A percentile compares a stretch with the other conserved stretches of the same genome.
Conservation (phyloP, 2,329 filamentous ascomycete genomes). For the Calonectria hawksworthii region DNA sequence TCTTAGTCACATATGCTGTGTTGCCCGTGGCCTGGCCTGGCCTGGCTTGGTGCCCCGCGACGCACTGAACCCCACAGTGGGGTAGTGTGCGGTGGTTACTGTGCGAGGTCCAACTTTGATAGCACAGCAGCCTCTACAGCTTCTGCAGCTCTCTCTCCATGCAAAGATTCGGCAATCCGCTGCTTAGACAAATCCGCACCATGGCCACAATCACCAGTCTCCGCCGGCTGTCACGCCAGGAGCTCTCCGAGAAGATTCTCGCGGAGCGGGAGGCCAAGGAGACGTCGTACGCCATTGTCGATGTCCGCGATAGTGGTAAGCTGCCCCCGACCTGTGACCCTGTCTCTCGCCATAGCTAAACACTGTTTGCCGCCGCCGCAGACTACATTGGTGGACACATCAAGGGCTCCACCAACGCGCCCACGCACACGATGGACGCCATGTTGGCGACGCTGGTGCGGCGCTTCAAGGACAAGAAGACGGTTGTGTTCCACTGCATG, state of each 20-base stretch:
- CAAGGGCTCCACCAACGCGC: constrained; percentile 80
- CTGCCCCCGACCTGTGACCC: constrained; percentile 2
- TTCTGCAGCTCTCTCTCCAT: constrained; percentile 18
- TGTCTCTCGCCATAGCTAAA: background rate
- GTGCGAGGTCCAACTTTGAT: background rate
- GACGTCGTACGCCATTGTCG: constrained; percentile 78
- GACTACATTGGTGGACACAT: constrained; percentile 96
- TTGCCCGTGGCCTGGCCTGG: background rate
- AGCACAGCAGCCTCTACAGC: background rate
- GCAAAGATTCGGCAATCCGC: constrained; percentile 25
- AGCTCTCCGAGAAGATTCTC: constrained; percentile 76
- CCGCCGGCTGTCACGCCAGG: constrained; percentile 75
- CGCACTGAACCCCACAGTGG: background rate
- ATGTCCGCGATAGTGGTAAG: constrained; percentile 87
- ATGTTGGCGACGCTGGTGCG: constrained; percentile 87
- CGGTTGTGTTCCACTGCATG: constrained; percentile 94
- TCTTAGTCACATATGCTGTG: background rate
- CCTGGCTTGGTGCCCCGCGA: background rate
- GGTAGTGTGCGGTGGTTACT: background rate
- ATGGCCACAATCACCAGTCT: constrained; percentile 74
- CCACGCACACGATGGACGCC: constrained; percentile 79
- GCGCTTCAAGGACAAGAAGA: constrained; percentile 81
- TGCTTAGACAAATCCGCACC: constrained; percentile 33
- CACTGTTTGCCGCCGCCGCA: constrained; percentile 48
- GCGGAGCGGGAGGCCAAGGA: constrained; percentile 58